A percentile compares a stretch with the other conserved stretches of the same genome.
These are phyloP conservation scores for Trametes punicea DNA, from an alignment of 768 basidiomycete genomes.

Conservation along the genomic window DNA sequence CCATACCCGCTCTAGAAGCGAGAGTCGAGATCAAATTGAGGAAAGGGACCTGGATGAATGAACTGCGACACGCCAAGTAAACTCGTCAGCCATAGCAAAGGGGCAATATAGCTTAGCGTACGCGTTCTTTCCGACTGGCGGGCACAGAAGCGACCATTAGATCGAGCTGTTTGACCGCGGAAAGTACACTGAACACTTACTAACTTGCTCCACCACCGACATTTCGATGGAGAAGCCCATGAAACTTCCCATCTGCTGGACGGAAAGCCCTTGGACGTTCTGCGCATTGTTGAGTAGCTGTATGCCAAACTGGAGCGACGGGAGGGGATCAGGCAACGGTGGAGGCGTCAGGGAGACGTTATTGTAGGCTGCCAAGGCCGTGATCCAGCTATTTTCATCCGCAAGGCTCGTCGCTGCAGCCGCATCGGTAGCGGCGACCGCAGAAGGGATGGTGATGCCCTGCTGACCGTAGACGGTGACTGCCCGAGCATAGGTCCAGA, in stretches of 20 bases:
- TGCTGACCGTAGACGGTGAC: conserved; percentile 29
- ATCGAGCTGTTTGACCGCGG: conserved; percentile 1
- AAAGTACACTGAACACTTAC: conserved; percentile 38
- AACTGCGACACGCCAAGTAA: conserved; percentile 32
- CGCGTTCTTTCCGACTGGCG: conserved; percentile 52
- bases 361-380: conserved; percentile 29
- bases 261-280: conserved; percentile 33
- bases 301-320: conserved; percentile 25
- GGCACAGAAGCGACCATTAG: conserved; percentile 1
- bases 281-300: conserved; percentile 25
- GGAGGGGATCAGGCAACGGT: conserved; percentile 24
- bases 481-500: conserved; percentile 3
- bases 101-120: conserved; percentile 29
- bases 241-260: conserved; percentile 51
- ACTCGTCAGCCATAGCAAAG: conserved; percentile 33
- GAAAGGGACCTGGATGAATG: conserved; percentile 46
- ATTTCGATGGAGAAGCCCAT: conserved; percentile 76
- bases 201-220: conserved; percentile 63
- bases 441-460: conserved; percentile 23
- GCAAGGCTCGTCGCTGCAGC: not conserved
- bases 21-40: conserved; percentile 48
- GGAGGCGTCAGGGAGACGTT: conserved; percentile 31
- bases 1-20: conserved; percentile 41
- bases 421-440: conserved; percentile 2
- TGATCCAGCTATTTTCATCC: conserved; percentile 1